Base-by-base conservation (phyloP, 768 basidiomycete species). In the Suillus lakei region DNA sequence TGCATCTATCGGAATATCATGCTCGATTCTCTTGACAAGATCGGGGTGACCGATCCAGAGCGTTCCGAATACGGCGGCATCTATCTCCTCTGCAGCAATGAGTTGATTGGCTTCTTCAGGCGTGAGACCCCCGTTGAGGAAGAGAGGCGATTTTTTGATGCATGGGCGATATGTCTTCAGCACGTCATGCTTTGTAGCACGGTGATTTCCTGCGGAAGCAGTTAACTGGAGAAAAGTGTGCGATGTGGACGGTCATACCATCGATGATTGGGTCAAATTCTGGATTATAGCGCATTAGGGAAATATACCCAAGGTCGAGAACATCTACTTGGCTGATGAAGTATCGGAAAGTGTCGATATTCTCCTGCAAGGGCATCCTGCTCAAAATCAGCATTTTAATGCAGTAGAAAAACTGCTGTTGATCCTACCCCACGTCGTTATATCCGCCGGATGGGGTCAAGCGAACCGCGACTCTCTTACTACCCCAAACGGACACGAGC, bases 321-420 rank as follows among this genome's bases (percentile, higher is more conserved):
- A 80, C 78, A 61, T 82, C 79, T 2, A 79, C 78, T 64, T 82
- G 79, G 16, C 71, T 66, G 61, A 83, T 68, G 71, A 82, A 80
- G 68, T 83, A 81, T 21, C 65, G 72, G 73, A 65, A 84, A 0
- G 81, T 82, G 26, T 79, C 79, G 39, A 83, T 64, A 5, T 81
- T 80, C 15, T 84, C 82, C 62, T 80, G 68, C 9, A 85, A 71
- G 2, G 82, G 79, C 81, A 84, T 83, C 34, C 79, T 81, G 36
- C 46, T 13, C 58, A 23, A n/a, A 46, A 36, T 65, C 12, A 46
- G 16, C 51, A 16, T 21, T 8, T 16, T n/a, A n/a, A 0, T 34
- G 46, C 44, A 36, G 30, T 23, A 6, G 51, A 21, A 60, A 21
- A 53, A 8, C 9, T 8, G 28, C 3, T 9, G 51, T n/a, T n/a